Evolutionary conservation across 2,329 filamentous ascomycete species (phyloP).

Genomic region (Ophiostoma australiae): DNA sequence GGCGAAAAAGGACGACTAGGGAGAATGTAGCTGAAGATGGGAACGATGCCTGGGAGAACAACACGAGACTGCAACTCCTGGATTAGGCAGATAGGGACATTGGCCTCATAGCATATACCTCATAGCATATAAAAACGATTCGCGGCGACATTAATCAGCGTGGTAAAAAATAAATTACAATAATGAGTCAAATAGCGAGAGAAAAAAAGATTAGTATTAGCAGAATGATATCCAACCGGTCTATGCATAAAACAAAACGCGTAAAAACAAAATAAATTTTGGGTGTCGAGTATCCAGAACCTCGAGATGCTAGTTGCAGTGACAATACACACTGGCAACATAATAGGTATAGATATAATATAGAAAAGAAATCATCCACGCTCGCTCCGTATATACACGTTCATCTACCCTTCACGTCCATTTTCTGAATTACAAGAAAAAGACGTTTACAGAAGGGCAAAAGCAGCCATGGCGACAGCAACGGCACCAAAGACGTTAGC

Average conservation of each 20-base stretch:
- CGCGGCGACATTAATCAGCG: background rate
- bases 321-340: background rate
- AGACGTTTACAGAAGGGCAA: constrained; percentile 30
- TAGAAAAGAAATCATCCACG: constrained; percentile 5
- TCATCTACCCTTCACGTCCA: background rate
- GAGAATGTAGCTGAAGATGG: background rate
- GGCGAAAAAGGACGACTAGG: constrained; percentile 7
- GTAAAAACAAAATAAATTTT: constrained; percentile 16
- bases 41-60: background rate
- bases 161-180: background rate
- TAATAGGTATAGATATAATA: constrained; percentile 8
- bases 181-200: background rate
- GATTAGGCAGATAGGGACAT: background rate
- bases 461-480: constrained; percentile 30
- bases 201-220: background rate
- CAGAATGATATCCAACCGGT: background rate
- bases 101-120: background rate
- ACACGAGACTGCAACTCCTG: background rate
- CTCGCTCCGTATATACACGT: background rate
- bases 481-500: constrained; percentile 29
- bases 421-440: background rate
- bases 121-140: background rate
- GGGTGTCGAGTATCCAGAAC: constrained; percentile 15
- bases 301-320: constrained; percentile 10
- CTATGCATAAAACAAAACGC: constrained; percentile 12